Conservation (phyloP, 129 eudicot genomes). For the Tagetes patula region DNA sequence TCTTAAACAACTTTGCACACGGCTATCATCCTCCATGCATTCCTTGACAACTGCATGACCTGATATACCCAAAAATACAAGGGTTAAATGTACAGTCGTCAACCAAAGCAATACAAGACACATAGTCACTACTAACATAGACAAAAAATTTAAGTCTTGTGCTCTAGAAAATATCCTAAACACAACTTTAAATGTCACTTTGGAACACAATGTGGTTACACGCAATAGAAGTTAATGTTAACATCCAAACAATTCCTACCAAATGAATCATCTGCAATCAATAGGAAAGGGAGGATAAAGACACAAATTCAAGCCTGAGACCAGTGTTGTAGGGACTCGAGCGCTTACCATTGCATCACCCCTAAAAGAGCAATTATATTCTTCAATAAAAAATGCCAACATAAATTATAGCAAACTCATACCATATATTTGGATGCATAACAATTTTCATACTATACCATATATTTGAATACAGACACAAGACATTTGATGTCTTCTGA, state of each 20-base stretch:
- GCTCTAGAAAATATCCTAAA: not conserved
- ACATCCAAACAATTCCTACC: not conserved
- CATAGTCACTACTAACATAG: not conserved
- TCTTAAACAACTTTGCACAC: constrained; percentile 21
- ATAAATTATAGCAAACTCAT: not conserved
- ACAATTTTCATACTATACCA: not conserved
- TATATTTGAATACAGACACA: not conserved
- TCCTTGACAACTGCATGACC: constrained; percentile 26
- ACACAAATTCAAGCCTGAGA: no score
- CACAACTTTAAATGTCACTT: not conserved
- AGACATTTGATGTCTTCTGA: constrained; percentile 5
- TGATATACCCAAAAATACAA: not conserved
- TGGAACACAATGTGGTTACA: constrained; percentile 1
- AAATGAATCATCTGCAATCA: constrained; percentile 11
- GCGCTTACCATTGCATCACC: no score
- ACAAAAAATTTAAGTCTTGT: not conserved
- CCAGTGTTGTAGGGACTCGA: no score
- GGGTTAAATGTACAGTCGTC: constrained; percentile 19
- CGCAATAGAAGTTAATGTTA: not conserved
- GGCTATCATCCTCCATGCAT: constrained; percentile 20
- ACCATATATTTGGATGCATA: no score
- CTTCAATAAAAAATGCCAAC: not conserved
- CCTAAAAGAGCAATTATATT: not conserved
- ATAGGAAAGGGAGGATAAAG: no score
- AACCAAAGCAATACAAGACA: constrained; percentile 7